Evolutionary conservation across 257 asterid genomes (phyloP), one percentile per base, ranked within the genome.

Genomic region (Nicotiana tomentosiformis): DNA sequence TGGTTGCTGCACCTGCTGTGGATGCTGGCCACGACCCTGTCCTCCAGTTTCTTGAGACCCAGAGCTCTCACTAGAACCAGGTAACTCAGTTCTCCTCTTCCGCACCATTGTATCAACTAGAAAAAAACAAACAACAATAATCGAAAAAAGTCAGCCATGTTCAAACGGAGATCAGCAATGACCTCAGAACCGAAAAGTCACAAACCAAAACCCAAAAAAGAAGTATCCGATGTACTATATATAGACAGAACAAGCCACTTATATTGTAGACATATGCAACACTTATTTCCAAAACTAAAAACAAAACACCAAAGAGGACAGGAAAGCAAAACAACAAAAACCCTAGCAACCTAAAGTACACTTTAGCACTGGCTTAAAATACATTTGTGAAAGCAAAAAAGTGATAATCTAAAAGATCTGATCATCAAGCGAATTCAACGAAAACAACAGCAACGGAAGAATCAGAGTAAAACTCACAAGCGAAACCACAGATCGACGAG

Each of bases 71-170:
- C 96, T 89, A 78, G 88, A 80, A 30, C 95, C 89, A 83, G 94
- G 90, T 85, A 67, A 84, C 53, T 90, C 97, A 72, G 94, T 90
- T 83, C 97, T 84, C 87, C 88, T 93, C 92, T 94, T 95, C 85
- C 99, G 88, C 86, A 83, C 93, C 99, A 95, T 95, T 79, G 65
- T 82, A 66, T 83, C 83, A 88, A 77, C 97, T 90, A 77, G 20
- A 82, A 86, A 33, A 86, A 29, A 33, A 11, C 61, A 62, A 70
- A 51, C 39, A 84, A 51, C 77, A 83, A 81, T 64, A 23, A 65
- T 26, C 30, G 30, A 4, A 5, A n/a, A 60, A 33, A 65, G 11
- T 16, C 35, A 70, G 17, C 16, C 60, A 37, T 30, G 29, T 30
- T 3, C 26, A 14, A 37, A 15, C 35, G 58, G 18, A 49, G 17